A percentile compares a stretch with the other conserved stretches of the same genome.
Conservation (phyloP, 495 filamentous ascomycete genomes). For the Glarea lozoyensis region DNA sequence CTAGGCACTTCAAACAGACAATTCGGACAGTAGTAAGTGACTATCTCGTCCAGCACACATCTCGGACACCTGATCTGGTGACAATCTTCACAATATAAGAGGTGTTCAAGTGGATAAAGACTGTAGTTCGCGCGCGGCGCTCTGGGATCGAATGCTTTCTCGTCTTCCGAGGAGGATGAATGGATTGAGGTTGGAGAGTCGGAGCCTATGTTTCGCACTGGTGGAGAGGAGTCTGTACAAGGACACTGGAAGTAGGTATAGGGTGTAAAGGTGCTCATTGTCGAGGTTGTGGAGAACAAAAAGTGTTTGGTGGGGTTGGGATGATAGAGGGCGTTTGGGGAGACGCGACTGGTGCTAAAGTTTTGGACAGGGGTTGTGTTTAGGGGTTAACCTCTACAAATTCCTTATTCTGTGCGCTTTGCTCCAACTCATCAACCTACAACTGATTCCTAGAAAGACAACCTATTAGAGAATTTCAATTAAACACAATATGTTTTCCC, state of each 20-base stretch:
- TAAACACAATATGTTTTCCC: too few species aligned
- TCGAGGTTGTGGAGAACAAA: constrained; percentile 1
- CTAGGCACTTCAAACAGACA: constrained; percentile 93
- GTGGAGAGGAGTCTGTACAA: constrained; percentile 56
- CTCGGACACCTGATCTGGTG: constrained; percentile 88
- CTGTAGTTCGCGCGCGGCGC: constrained; percentile 78
- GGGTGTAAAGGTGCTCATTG: constrained; percentile 70
- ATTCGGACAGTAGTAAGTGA: constrained; percentile 90
- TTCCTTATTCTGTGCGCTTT: too few species aligned
- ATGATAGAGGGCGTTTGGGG: too few species aligned
- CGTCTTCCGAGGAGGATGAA: constrained; percentile 63
- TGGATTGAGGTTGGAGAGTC: constrained; percentile 24
- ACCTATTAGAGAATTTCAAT: too few species aligned
- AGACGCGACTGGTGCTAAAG: constrained; percentile 4
- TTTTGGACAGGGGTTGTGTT: constrained; percentile 11
- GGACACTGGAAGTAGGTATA: constrained; percentile 92
- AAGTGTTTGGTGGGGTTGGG: too few species aligned
- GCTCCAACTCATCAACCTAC: too few species aligned
- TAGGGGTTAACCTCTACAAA: constrained; percentile 1
- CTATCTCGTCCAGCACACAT: constrained; percentile 86
- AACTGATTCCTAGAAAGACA: too few species aligned
- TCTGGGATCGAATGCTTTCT: constrained; percentile 76
- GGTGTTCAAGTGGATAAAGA: constrained; percentile 85
- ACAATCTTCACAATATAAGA: constrained; percentile 94
- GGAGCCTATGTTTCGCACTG: constrained; percentile 32